Evolutionary conservation across 1,139 yeast species (phyloP).

Genomic region (Pichia sp.): DNA sequence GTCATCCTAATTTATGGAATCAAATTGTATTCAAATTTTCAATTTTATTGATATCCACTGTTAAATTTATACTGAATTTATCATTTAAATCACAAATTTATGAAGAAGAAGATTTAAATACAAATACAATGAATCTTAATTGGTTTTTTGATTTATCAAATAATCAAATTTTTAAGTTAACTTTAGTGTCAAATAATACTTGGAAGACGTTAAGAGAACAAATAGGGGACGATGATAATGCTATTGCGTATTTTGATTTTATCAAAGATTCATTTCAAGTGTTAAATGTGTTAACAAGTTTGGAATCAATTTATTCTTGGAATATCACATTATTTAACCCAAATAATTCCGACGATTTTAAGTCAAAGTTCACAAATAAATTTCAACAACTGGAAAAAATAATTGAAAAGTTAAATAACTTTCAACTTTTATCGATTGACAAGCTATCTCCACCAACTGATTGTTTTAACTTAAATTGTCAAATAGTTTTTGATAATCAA

Average conservation of each 20-base stretch:
- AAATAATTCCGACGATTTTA: neutral
- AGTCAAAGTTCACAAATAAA: neutral
- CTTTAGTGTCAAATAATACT: slow-evolving; percentile 1
- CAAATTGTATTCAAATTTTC: slow-evolving; percentile 28
- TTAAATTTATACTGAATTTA: slow-evolving; percentile 42
- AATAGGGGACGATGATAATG: slow-evolving; percentile 6
- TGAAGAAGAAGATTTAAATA: slow-evolving; percentile 71
- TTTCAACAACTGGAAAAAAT: slow-evolving; percentile 2
- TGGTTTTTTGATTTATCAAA: slow-evolving; percentile 10
- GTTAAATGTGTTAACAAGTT: slow-evolving; percentile 6
- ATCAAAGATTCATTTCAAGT: slow-evolving; percentile 9
- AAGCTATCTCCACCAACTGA: slow-evolving; percentile 31
- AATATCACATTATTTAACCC: slow-evolving; percentile 7
- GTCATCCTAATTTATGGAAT: neutral
- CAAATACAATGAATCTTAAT: slow-evolving; percentile 50
- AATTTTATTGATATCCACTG: slow-evolving; percentile 46
- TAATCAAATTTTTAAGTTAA: slow-evolving; percentile 6
- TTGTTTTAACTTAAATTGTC: slow-evolving; percentile 47
- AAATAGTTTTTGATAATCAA: slow-evolving; percentile 48
- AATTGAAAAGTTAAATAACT: neutral
- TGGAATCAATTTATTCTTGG: slow-evolving; percentile 8
- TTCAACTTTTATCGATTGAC: slow-evolving; percentile 4
- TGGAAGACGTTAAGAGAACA: slow-evolving; percentile 4
- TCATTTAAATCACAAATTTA: slow-evolving; percentile 55
- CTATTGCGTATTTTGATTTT: slow-evolving; percentile 2